phyloP scores from a whole-genome alignment of 768 basidiomycete species.

The Mycena rebaudengoi region DNA sequence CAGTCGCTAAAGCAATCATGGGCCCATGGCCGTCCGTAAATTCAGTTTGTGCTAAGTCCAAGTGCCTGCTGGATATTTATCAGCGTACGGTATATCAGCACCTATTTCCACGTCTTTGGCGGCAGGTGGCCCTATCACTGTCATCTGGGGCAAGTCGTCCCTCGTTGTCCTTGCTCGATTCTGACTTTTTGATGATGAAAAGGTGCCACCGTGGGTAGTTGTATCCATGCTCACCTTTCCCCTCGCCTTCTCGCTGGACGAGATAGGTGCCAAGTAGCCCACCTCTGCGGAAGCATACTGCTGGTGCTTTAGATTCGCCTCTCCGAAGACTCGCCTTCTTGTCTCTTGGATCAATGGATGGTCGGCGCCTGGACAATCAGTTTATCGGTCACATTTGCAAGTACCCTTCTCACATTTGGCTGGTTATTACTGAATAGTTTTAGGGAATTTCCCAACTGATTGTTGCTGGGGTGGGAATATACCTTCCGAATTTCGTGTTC shows the following conservation, averaged over 20 bases:
- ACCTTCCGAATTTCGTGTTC: conserved; percentile 63
- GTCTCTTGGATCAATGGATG: conserved; percentile 73
- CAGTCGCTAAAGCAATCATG: no score
- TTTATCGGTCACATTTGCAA: conserved; percentile 71
- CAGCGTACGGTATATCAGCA: conserved; percentile 64
- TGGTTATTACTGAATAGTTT: not conserved
- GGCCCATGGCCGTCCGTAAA: conserved; percentile 71
- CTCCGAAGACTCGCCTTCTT: conserved; percentile 58
- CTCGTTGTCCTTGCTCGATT: no score
- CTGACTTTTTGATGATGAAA: conserved; percentile 36
- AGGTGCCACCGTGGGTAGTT: conserved; percentile 60
- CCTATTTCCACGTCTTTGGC: conserved; percentile 65
- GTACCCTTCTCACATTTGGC: conserved; percentile 6
- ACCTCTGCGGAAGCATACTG: conserved; percentile 72
- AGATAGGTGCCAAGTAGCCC: conserved; percentile 68
- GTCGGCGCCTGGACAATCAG: conserved; percentile 76
- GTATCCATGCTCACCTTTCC: conserved; percentile 57
- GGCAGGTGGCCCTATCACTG: conserved; percentile 63
- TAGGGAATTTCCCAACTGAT: conserved; percentile 64
- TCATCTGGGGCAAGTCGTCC: conserved; percentile 60
- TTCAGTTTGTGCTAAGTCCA: no score
- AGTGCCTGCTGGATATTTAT: no score
- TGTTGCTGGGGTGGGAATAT: conserved; percentile 67
- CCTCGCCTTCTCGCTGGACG: conserved; percentile 62
- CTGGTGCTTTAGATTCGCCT: conserved; percentile 70